These are phyloP conservation scores for Zygnema circumcarinatum DNA, from an alignment of 139 green algal genomes.

Conservation along the genomic window DNA sequence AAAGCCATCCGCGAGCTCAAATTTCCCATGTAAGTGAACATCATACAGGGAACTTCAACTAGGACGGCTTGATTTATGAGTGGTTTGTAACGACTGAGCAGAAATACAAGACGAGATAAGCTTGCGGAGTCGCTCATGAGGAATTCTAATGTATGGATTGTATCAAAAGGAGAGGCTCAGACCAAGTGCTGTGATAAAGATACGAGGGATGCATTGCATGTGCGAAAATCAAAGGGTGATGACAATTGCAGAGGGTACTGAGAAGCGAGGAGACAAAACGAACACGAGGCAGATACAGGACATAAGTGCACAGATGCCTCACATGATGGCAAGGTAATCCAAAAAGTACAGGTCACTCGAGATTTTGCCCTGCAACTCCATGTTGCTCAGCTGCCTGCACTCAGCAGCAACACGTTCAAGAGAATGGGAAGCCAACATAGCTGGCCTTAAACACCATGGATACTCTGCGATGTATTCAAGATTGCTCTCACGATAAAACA, in stretches of 20 bases:
- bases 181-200: neutral
- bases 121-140: neutral
- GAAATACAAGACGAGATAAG: neutral
- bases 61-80: too few relatives aligned
- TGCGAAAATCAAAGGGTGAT: neutral
- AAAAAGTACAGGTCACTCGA: neutral
- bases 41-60: neutral
- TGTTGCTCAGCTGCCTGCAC: neutral
- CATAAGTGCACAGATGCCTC: neutral
- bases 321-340: neutral
- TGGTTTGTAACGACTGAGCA: too few relatives aligned
- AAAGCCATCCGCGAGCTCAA: neutral
- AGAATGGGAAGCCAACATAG: neutral
- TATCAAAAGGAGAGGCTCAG: neutral
- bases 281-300: neutral
- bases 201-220: neutral
- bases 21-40: neutral
- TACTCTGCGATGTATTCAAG: neutral
- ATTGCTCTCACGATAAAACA: neutral
- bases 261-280: neutral
- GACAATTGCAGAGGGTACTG: neutral
- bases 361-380: neutral
- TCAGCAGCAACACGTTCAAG: neutral
- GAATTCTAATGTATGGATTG: neutral
- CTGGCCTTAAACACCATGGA: neutral